Conservation (phyloP, 1,284 basidiomycete species). For the Ustilago curta region DNA sequence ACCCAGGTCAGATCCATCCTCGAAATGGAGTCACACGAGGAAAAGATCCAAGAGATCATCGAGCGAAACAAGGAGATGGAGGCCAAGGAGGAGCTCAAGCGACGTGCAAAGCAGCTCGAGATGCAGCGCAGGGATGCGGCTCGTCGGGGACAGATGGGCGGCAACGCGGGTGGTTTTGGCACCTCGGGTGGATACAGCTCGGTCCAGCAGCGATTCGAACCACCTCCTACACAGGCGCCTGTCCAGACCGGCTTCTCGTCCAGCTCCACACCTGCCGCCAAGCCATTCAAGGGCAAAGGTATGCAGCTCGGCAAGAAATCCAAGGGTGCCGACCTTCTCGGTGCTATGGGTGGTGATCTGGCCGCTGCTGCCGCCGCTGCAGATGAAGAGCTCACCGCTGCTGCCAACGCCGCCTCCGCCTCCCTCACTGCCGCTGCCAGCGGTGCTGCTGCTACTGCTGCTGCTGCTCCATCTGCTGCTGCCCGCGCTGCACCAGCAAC, state of each 20-base stretch:
- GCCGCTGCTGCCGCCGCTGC: slow-evolving; percentile 67
- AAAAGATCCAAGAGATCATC: slow-evolving; percentile 99
- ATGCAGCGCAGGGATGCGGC: slow-evolving; percentile 82
- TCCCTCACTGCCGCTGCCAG: slow-evolving; percentile 49
- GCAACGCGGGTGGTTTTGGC: slow-evolving; percentile 51
- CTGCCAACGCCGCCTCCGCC: slow-evolving; percentile 71
- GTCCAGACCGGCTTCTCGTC: slow-evolving; percentile 56
- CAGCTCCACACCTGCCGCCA: slow-evolving; percentile 60
- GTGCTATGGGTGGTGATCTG: slow-evolving; percentile 77
- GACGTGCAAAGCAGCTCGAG: slow-evolving; percentile 96
- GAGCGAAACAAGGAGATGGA: slow-evolving; percentile 99
- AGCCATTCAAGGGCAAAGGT: slow-evolving; percentile 92
- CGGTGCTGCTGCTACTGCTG: slow-evolving; percentile 3
- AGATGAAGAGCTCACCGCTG: slow-evolving; percentile 68
- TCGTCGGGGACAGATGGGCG: slow-evolving; percentile 57
- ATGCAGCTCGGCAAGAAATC: slow-evolving; percentile 99
- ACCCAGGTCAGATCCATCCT: slow-evolving; percentile 90
- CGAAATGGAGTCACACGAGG: slow-evolving; percentile 99
- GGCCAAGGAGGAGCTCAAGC: slow-evolving; percentile 98
- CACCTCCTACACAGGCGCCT: slow-evolving; percentile 55
- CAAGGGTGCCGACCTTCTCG: slow-evolving; percentile 85
- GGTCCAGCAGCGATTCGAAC: slow-evolving; percentile 54
- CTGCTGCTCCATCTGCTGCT: slow-evolving; percentile 28
- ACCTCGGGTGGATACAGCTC: slow-evolving; percentile 34
- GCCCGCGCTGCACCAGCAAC: slow-evolving; percentile 65